A percentile compares a stretch with the other conserved stretches of the same genome.
Evolutionary conservation across 2,329 filamentous ascomycete genomes (phyloP).

Genomic region (Cordyceps tenuipes): DNA sequence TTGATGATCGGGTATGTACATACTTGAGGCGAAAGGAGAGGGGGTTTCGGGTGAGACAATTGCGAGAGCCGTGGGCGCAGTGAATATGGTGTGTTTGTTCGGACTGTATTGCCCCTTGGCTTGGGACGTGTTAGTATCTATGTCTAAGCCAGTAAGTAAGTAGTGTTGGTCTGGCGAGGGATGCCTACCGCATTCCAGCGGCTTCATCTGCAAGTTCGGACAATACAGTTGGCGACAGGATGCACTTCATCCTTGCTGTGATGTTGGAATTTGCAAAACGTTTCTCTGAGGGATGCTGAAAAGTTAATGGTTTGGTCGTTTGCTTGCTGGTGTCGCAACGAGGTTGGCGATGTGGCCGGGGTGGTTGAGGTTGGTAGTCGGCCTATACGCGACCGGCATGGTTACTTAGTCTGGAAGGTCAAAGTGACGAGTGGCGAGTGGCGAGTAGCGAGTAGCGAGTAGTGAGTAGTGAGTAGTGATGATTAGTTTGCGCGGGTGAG

Average conservation of each 20-base stretch:
- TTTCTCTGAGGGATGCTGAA: background rate
- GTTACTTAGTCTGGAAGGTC: background rate
- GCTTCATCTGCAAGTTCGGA: background rate
- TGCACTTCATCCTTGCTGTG: background rate
- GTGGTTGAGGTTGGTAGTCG: background rate
- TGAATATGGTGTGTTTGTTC: background rate
- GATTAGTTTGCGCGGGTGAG: background rate
- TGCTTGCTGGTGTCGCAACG: background rate
- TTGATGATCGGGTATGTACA: background rate
- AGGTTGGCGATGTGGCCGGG: background rate
- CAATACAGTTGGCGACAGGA: background rate
- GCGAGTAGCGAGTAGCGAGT: background rate
- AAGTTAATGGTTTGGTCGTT: background rate
- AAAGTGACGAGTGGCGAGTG: background rate
- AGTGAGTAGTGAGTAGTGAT: too few species aligned
- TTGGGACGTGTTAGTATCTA: background rate
- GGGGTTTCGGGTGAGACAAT: background rate
- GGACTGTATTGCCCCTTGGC: background rate
- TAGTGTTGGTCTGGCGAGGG: slow-evolving; percentile 1
- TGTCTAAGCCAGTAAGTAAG: background rate
- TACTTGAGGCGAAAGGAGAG: background rate
- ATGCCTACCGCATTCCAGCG: background rate
- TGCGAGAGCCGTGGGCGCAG: background rate
- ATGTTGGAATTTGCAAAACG: background rate
- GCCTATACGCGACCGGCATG: background rate